Evolutionary conservation across 768 basidiomycete genomes (phyloP).

Genomic region (Coprinellus micaceus): DNA sequence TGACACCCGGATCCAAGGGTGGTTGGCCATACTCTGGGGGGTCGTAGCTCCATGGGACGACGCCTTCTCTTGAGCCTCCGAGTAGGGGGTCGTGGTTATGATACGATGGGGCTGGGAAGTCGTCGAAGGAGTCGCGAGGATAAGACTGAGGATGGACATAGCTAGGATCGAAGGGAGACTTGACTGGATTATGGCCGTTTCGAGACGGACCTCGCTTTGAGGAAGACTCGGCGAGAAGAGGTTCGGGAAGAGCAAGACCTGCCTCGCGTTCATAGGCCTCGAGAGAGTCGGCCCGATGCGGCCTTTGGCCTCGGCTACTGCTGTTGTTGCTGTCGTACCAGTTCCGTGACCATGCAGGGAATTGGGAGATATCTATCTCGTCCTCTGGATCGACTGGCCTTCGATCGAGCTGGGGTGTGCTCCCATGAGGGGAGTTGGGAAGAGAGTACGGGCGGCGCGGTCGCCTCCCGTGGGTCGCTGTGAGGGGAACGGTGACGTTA

Average conservation of each 20-base stretch:
- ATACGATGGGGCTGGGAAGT: constrained; percentile 18
- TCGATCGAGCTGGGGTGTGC: constrained; percentile 17
- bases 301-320: constrained; percentile 12
- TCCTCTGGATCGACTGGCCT: constrained; percentile 23
- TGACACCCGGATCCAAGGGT: constrained; percentile 45
- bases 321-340: constrained; percentile 47
- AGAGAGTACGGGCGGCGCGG: constrained; percentile 45
- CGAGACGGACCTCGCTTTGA: background rate
- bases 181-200: background rate
- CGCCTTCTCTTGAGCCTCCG: constrained; percentile 21
- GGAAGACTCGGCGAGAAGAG: background rate
- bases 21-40: constrained; percentile 39
- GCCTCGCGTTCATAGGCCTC: constrained; percentile 10
- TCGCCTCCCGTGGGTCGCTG: constrained; percentile 15
- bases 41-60: constrained; percentile 42
- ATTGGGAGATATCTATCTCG: constrained; percentile 58
- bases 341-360: constrained; percentile 59
- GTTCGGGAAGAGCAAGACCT: constrained; percentile 10
- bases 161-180: constrained; percentile 31
- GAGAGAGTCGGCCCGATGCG: constrained; percentile 21
- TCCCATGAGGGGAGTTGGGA: constrained; percentile 35
- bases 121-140: constrained; percentile 23
- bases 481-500: constrained; percentile 18
- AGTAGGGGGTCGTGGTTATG: constrained; percentile 12
- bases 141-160: constrained; percentile 16